Evolutionary conservation across 78 protist genomes (phyloP).

Genomic region (Fonticula alba): DNA sequence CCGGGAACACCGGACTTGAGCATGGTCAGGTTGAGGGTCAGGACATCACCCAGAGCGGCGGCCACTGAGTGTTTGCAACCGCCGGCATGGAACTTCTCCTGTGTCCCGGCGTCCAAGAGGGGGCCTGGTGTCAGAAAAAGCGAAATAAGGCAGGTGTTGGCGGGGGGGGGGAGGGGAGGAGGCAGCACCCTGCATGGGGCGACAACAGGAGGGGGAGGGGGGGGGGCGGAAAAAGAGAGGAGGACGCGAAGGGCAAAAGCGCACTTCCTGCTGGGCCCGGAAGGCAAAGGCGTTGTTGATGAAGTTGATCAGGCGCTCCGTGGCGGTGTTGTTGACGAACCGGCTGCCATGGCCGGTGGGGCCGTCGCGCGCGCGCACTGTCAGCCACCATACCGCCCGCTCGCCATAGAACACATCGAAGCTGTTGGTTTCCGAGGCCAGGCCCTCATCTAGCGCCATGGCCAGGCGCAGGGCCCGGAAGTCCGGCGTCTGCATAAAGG

Average conservation of each 20-base stretch:
- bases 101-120: too few relatives aligned
- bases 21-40: conserved; percentile 45
- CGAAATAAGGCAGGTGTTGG: too few relatives aligned
- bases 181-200: too few relatives aligned
- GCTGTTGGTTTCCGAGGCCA: conserved; percentile 33
- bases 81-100: too few relatives aligned
- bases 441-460: conserved; percentile 49
- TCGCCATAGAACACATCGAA: conserved; percentile 61
- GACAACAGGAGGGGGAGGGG: too few relatives aligned
- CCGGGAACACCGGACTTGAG: conserved; percentile 27
- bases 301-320: conserved; percentile 10
- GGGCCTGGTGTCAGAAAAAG: too few relatives aligned
- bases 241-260: not conserved
- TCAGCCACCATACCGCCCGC: conserved; percentile 37
- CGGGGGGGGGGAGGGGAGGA: too few relatives aligned
- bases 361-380: conserved; percentile 13
- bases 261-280: conserved; percentile 28
- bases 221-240: too few relatives aligned
- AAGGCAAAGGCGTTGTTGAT: conserved; percentile 24
- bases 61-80: conserved; percentile 2
- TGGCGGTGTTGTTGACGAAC: conserved; percentile 47
- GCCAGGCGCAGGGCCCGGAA: conserved; percentile 43
- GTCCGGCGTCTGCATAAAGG: conserved; percentile 12
- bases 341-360: conserved; percentile 61
- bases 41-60: conserved; percentile 49